Evolutionary conservation across 495 filamentous ascomycete genomes (phyloP).

Genomic region (Neurospora hispaniola): DNA sequence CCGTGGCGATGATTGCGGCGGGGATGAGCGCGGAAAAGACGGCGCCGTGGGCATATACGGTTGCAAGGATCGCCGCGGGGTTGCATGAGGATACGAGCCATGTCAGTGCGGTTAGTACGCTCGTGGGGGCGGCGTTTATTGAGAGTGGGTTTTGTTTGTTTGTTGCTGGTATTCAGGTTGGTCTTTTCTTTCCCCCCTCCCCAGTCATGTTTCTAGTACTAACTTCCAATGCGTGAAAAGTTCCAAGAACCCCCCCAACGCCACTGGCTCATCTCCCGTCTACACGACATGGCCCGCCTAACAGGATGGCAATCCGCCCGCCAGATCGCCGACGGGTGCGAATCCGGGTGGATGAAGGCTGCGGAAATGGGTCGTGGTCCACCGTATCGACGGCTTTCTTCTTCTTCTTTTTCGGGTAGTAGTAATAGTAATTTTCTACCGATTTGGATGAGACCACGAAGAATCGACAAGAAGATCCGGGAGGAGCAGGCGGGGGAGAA

Average conservation of each 20-base stretch:
- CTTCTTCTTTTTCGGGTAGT: background rate
- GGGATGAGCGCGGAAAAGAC: slow-evolving; percentile 62
- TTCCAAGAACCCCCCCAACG: slow-evolving; percentile 63
- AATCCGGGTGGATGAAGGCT: slow-evolving; percentile 67
- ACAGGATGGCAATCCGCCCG: slow-evolving; percentile 81
- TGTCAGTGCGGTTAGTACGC: slow-evolving; percentile 56
- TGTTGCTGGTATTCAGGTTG: slow-evolving; percentile 63
- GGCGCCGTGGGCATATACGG: slow-evolving; percentile 53
- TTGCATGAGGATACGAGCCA: slow-evolving; percentile 55
- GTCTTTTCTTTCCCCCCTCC: too few relatives aligned
- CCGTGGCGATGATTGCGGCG: slow-evolving; percentile 77
- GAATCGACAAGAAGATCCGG: slow-evolving; percentile 31
- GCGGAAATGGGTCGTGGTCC: slow-evolving; percentile 64
- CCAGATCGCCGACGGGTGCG: slow-evolving; percentile 72
- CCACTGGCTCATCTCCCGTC: slow-evolving; percentile 59
- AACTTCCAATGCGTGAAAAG: background rate
- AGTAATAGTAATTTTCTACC: background rate
- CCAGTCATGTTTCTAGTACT: background rate
- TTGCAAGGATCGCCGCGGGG: slow-evolving; percentile 74
- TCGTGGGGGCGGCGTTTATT: slow-evolving; percentile 69
- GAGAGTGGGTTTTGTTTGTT: slow-evolving; percentile 75
- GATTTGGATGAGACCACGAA: slow-evolving; percentile 30
- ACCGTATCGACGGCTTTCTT: slow-evolving; percentile 44
- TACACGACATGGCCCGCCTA: slow-evolving; percentile 64
- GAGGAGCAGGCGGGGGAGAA: slow-evolving; percentile 24